Base-by-base conservation (phyloP, 2,329 filamentous ascomycete species). In the Aspergillus clavatus region DNA sequence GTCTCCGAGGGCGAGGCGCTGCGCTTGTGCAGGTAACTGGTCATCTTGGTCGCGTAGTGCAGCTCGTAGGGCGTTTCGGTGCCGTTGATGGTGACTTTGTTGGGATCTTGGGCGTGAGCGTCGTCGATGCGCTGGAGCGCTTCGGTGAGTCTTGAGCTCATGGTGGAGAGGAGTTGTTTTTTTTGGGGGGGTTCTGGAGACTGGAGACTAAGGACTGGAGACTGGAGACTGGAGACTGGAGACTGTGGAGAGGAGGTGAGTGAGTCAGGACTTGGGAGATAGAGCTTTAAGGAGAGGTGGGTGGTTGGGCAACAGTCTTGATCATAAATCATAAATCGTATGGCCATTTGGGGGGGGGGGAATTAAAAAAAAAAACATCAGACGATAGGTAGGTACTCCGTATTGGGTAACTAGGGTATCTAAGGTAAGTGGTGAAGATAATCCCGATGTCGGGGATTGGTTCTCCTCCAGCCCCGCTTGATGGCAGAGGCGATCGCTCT, bases 11-110 rank as follows among this genome's bases (percentile, higher is more conserved):
- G 82, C 22, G 73, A 55, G 0, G 86, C 81, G 7, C 70, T 68
- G 50, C 82, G 80, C 12, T 76, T 69, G 7, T 72, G 62, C 24
- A 95, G 82, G 76, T 86, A 93, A 24, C 72, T 69, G 40, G 84
- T 88, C 84, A 90, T 90, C 66, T 88, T 82, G 40, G 77, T 76
- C 5, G 88, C 87, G 63, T 94, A 94, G 71, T 89, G 82, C 1
- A 91, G 81, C 68, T 94, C 89, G 68, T 88, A 89, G 1, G 87
- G 85, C 1, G 82, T 58, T 68, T 57, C 26, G 66, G 61, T 48
- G 47, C 33, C 10, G 19, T 31, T 40, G 37, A 41, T 11, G 45
- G 39, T 47, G 36, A 51, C 42, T 29, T 73, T 76, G 58, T 72
- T 84, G 3, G 86, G 84, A 63, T 89, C 86, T 52, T 77, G 67